A percentile compares a stretch with the other conserved stretches of the same genome.
Evolutionary conservation across 2,329 filamentous ascomycete genomes (phyloP).

Genomic region (Polychaeton citri): DNA sequence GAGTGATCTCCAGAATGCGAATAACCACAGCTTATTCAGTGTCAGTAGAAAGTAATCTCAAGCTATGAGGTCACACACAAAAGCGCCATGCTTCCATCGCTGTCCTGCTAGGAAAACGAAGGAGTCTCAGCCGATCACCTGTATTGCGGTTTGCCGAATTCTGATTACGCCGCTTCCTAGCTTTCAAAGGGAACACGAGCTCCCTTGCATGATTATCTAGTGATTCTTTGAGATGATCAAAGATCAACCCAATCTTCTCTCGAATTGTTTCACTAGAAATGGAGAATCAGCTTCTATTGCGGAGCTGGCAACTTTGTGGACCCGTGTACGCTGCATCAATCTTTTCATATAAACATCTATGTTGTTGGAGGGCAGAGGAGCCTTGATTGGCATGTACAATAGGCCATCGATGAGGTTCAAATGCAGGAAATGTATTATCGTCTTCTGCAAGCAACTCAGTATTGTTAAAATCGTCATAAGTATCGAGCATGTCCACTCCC

Average conservation of each 20-base stretch:
- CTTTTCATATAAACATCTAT: no score
- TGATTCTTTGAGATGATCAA: constrained; percentile 38
- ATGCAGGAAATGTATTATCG: neutral
- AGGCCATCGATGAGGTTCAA: neutral
- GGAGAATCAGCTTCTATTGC: neutral
- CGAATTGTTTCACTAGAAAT: constrained; percentile 25
- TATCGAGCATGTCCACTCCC: neutral
- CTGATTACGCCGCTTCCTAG: constrained; percentile 12
- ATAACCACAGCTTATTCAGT: constrained; percentile 34
- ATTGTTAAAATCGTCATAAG: no score
- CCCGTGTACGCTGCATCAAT: no score
- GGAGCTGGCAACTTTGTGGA: no score
- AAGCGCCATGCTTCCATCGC: constrained; percentile 46
- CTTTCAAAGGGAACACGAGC: constrained; percentile 37
- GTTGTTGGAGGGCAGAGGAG: no score
- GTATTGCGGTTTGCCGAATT: neutral
- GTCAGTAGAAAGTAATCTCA: neutral
- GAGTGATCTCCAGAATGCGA: constrained; percentile 43
- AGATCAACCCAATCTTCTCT: constrained; percentile 41
- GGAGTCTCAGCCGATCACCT: constrained; percentile 7
- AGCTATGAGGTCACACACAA: constrained; percentile 27
- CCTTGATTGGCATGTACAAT: no score
- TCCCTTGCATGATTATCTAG: constrained; percentile 31
- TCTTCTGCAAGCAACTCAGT: neutral
- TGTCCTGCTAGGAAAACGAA: constrained; percentile 42